These are phyloP conservation scores for Globisporangium spinosum DNA, from an alignment of 352 stramenopile genomes.

Conservation along the genomic window DNA sequence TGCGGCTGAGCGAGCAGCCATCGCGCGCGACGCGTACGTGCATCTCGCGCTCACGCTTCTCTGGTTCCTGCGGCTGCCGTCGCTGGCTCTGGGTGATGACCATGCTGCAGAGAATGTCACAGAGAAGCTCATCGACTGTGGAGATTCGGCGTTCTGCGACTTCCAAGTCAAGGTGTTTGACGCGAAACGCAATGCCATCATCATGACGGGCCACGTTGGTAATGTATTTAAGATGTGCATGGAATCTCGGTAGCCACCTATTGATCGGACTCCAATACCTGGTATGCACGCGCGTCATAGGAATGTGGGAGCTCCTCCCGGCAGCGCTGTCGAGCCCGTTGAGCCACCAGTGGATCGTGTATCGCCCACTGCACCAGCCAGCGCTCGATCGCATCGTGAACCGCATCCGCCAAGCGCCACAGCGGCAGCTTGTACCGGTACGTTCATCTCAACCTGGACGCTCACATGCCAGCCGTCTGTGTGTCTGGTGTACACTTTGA, in stretches of 20 bases:
- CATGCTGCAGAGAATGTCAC: constrained; percentile 4
- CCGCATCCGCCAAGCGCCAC: constrained; percentile 27
- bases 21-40: constrained; percentile 30
- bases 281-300: constrained; percentile 1
- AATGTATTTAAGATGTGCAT: neutral
- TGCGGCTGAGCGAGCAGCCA: constrained; percentile 15
- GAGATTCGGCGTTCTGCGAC: constrained; percentile 4
- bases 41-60: constrained; percentile 39
- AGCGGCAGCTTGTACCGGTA: constrained; percentile 41
- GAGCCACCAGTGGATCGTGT: constrained; percentile 55
- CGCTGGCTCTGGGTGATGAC: neutral
- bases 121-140: constrained; percentile 15
- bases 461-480: neutral
- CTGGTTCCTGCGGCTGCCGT: constrained; percentile 46
- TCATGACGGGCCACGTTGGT: constrained; percentile 49
- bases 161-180: constrained; percentile 2
- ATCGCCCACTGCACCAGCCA: constrained; percentile 44
- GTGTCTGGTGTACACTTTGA: neutral
- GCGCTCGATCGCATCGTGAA: constrained; percentile 37
- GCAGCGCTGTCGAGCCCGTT: constrained; percentile 27
- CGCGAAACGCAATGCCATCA: constrained; percentile 25
- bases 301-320: constrained; percentile 59
- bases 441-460: constrained; percentile 5
- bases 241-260: neutral
- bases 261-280: too few relatives aligned